Percentiles rank a stretch among this genome's conserved stretches.
These are phyloP conservation scores for Cantharellus cinnabarinus DNA, from an alignment of 768 basidiomycete genomes.

Conservation along the genomic window DNA sequence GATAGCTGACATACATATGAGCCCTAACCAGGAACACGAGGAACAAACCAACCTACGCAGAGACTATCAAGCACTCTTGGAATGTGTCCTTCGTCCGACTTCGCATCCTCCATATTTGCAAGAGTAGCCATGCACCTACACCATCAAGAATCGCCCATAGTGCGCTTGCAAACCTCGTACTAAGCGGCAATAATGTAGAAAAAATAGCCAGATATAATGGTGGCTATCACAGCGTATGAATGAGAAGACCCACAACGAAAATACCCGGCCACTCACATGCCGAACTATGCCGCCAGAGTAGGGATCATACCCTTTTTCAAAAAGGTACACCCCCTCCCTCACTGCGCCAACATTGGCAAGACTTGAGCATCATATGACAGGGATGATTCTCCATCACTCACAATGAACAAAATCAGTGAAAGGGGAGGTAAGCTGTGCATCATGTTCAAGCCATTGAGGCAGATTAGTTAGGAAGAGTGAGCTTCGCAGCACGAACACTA, in stretches of 20 bases:
- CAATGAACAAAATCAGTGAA: slow-evolving; percentile 60
- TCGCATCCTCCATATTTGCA: slow-evolving; percentile 45
- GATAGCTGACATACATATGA: slow-evolving; percentile 31
- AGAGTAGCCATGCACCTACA: slow-evolving; percentile 44
- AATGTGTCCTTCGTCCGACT: slow-evolving; percentile 27
- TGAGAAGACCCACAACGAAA: slow-evolving; percentile 1
- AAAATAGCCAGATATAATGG: slow-evolving; percentile 61
- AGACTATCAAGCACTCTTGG: slow-evolving; percentile 41
- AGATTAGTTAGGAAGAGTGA: slow-evolving; percentile 32
- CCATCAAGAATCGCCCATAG: slow-evolving; percentile 57
- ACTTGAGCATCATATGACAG: slow-evolving; percentile 3
- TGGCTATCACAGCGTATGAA: slow-evolving; percentile 29
- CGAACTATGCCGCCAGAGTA: slow-evolving; percentile 73
- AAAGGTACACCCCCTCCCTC: slow-evolving; percentile 74
- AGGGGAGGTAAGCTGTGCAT: slow-evolving; percentile 64
- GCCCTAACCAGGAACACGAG: background rate
- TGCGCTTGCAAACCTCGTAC: slow-evolving; percentile 26
- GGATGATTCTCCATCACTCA: slow-evolving; percentile 21
- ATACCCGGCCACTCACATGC: slow-evolving; percentile 35
- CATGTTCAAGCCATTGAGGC: slow-evolving; percentile 33
- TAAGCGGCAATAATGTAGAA: slow-evolving; percentile 43
- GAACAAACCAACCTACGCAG: slow-evolving; percentile 9
- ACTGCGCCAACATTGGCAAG: slow-evolving; percentile 28
- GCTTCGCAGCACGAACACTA: slow-evolving; percentile 17
- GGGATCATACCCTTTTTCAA: slow-evolving; percentile 56